Evolutionary conservation across 2,329 filamentous ascomycete genomes (phyloP).

Genomic region (Xylariaceae sp.): DNA sequence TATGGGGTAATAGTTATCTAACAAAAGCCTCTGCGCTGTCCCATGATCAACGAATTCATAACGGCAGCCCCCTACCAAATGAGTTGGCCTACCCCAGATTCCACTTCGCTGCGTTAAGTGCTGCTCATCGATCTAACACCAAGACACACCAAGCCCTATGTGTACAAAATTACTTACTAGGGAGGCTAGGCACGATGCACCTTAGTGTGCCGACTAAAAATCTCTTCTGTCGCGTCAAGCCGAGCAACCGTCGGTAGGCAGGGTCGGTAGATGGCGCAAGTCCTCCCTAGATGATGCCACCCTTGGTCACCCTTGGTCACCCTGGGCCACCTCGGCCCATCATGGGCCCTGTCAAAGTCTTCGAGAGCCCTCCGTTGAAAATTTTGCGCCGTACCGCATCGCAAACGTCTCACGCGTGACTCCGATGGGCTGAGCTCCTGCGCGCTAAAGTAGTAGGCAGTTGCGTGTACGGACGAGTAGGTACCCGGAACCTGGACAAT

Average conservation of each 20-base stretch:
- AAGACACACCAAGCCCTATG: not conserved
- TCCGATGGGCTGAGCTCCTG: not conserved
- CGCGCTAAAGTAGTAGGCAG: no score
- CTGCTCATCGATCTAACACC: not conserved
- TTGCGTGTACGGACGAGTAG: no score
- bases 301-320: not conserved
- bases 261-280: not conserved
- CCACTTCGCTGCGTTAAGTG: conserved; percentile 28
- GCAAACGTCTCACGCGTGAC: not conserved
- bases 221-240: not conserved
- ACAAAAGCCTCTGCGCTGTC: conserved; percentile 16
- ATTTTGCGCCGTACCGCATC: not conserved
- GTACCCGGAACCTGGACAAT: not conserved
- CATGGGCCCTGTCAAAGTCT: not conserved
- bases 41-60: not conserved
- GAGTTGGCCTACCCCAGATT: conserved; percentile 32
- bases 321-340: no score
- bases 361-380: not conserved
- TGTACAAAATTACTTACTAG: not conserved
- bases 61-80: conserved; percentile 15
- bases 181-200: not conserved
- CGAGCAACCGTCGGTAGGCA: not conserved
- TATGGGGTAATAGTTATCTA: conserved; percentile 34
- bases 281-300: not conserved
- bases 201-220: not conserved